Evolutionary conservation across 108 stramenopile genomes (phyloP), one percentile per base, ranked within the genome.

Genomic region (Skeletonema menzelii): DNA sequence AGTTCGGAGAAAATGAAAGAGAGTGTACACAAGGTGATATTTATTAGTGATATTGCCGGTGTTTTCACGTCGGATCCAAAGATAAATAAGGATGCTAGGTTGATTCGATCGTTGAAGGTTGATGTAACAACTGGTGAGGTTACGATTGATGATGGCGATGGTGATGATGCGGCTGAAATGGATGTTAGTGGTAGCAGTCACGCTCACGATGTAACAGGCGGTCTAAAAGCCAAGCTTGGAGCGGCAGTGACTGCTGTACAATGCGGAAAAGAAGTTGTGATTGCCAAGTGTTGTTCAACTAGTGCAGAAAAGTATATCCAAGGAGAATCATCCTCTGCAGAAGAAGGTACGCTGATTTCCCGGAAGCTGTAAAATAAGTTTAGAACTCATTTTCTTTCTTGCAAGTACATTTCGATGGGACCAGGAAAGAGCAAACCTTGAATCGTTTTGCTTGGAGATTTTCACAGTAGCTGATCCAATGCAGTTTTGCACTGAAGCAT

Each of bases 141-240:
- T 8, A 56, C 46, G n/a, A 73, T 73, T 32, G 56, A 49, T 12
- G 15, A 22, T 42, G 42, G 35, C 12, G 31, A 8, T 44, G 44
- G n/a, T n/a, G 49, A 27, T 15, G 27, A 20, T 10, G 53, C 32
- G 61, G 53, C 75, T 7, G 44, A 12, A 40, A 37, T 81, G 49
- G 53, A 76, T 40, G 86, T 88, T 8, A 76, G 85, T 11, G 89
- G 85, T 26, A 91, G 90, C 27, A 73, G 62, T 65, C 90, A 94
- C 68, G 83, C 73, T 5, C 93, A 94, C 62, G 93, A 94, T 82
- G 90, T 91, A 3, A 94, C 93, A 47, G 93, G 93, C 13, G 93
- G 93, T 22, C 65, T 94, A 12, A 82, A 80, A 69, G 87, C 85
- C 38, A 88, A 88, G 63, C 62, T 86, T n/a, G 37, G 58, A n/a